A percentile compares a stretch with the other conserved stretches of the same genome.
phyloP scores from a whole-genome alignment of 2,329 filamentous ascomycete species.

The Fusarium brevicatenulatum region DNA sequence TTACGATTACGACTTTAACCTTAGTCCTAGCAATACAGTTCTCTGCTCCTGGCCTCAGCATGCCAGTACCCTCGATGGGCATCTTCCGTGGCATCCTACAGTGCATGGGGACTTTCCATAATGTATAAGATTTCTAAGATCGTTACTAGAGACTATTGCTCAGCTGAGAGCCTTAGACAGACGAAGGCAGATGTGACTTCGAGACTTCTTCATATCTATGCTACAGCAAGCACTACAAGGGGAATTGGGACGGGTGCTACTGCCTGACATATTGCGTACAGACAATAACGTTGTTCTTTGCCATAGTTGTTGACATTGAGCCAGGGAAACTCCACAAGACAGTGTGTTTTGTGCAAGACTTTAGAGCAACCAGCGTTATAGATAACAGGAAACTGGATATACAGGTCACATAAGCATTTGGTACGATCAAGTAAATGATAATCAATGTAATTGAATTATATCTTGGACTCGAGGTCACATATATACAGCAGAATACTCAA shows the following conservation, averaged over 20 bases:
- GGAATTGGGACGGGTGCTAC: neutral
- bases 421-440: neutral
- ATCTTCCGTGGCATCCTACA: neutral
- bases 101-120: no score
- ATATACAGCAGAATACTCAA: conserved; percentile 45
- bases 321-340: neutral
- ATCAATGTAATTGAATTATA: conserved; percentile 24
- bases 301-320: neutral
- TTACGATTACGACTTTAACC: neutral
- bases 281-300: neutral
- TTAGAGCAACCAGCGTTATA: neutral
- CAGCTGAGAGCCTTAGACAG: neutral
- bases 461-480: conserved; percentile 38
- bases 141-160: no score
- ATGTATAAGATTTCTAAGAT: neutral
- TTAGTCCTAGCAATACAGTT: neutral
- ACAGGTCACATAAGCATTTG: no score
- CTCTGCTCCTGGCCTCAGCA: neutral
- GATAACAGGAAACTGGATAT: neutral
- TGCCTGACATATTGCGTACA: neutral
- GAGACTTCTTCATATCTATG: no score
- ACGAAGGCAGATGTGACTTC: neutral
- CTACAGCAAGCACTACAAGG: no score
- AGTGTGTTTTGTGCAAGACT: no score
- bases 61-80: neutral